These are phyloP conservation scores for Filobasidium wieringae DNA, from an alignment of 768 basidiomycete species.

Conservation along the genomic window DNA sequence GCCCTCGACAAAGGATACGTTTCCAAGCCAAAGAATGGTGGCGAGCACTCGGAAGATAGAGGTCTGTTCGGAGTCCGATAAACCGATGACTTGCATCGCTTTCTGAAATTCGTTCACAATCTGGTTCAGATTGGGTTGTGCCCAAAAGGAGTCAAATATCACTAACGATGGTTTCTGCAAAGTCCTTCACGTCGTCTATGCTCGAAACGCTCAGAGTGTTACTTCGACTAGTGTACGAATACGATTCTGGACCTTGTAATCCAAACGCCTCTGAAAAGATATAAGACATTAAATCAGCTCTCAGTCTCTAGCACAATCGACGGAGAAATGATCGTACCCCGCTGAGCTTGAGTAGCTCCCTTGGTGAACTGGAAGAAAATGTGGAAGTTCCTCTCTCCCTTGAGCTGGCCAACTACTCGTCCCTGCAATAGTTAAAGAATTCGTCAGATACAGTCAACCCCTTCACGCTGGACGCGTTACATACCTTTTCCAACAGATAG, in stretches of 20 bases:
- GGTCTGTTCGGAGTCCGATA: conserved; percentile 69
- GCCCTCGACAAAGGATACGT: conserved; percentile 75
- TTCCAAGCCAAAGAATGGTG: conserved; percentile 87
- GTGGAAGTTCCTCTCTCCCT: conserved; percentile 93
- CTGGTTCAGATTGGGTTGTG: background rate
- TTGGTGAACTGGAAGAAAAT: conserved; percentile 99
- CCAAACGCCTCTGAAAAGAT: conserved; percentile 67
- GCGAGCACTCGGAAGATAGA: conserved; percentile 92
- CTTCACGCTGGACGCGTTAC: conserved; percentile 31
- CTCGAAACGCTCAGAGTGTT: conserved; percentile 83
- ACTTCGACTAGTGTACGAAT: conserved; percentile 82
- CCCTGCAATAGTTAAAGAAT: conserved; percentile 20
- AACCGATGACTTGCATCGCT: conserved; percentile 87
- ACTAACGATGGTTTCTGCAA: conserved; percentile 72
- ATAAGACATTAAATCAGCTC: background rate
- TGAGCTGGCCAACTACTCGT: conserved; percentile 83
- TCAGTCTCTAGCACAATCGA: background rate
- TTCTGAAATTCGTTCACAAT: conserved; percentile 44
- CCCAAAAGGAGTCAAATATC: background rate
- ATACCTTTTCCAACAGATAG: conserved; percentile 91
- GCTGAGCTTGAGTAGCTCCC: conserved; percentile 74
- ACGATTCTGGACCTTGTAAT: conserved; percentile 87
- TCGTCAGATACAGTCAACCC: background rate
- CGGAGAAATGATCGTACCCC: conserved; percentile 48
- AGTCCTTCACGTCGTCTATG: conserved; percentile 82